These are phyloP conservation scores for Chrysanthemum makinoi DNA, from an alignment of 129 eudicot species.

Conservation along the genomic window DNA sequence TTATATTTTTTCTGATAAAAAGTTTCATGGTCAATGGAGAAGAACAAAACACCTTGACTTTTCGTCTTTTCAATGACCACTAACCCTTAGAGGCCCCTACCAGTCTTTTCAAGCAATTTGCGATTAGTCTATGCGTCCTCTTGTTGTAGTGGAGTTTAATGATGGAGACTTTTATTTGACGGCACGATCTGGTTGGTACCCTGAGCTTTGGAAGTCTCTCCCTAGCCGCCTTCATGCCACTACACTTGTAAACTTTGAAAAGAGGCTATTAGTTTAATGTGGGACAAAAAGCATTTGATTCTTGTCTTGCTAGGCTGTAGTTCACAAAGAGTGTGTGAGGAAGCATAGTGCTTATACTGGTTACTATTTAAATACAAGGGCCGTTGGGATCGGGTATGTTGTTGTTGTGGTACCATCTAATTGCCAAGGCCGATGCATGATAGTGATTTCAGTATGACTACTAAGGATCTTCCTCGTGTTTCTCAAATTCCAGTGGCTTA, in stretches of 20 bases:
- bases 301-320: constrained; percentile 40
- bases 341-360: neutral
- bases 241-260: constrained; percentile 23
- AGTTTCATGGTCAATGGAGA: constrained; percentile 28
- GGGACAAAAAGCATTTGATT: constrained; percentile 31
- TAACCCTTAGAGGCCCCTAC: constrained; percentile 32
- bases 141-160: constrained; percentile 28
- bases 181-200: constrained; percentile 56
- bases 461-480: constrained; percentile 34
- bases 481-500: constrained; percentile 20
- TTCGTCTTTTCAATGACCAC: constrained; percentile 4
- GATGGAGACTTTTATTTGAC: constrained; percentile 19
- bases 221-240: constrained; percentile 24
- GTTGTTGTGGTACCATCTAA: neutral
- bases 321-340: constrained; percentile 22
- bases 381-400: neutral
- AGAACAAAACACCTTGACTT: constrained; percentile 28
- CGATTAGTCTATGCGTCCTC: constrained; percentile 18
- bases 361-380: constrained; percentile 18
- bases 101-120: constrained; percentile 29
- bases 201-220: constrained; percentile 45
- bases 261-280: constrained; percentile 24
- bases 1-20: constrained; percentile 7
- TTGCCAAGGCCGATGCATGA: constrained; percentile 30
- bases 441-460: constrained; percentile 33